phyloP scores from a whole-genome alignment of 1,284 basidiomycete genomes.

The Apiotrichum laibachii region DNA sequence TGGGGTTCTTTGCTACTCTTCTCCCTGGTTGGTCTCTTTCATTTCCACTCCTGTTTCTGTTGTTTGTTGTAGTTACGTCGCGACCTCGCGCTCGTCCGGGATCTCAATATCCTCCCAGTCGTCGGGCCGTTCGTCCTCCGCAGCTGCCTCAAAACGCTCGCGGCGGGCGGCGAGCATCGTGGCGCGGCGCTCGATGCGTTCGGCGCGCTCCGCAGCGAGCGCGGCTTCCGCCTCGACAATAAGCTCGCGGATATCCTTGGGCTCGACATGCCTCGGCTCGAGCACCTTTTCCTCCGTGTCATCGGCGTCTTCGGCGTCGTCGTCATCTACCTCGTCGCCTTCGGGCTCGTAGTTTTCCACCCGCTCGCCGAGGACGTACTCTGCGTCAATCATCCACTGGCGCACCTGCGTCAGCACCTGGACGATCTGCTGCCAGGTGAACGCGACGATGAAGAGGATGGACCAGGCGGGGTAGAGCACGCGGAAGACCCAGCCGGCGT shows the following conservation, averaged over 20 bases:
- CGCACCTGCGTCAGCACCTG: slow-evolving; percentile 11
- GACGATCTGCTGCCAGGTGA: slow-evolving; percentile 7
- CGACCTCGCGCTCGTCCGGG: not conserved
- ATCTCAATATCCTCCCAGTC: not conserved
- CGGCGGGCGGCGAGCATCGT: not conserved
- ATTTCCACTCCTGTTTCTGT: too few relatives aligned
- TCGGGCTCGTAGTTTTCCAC: slow-evolving; percentile 45
- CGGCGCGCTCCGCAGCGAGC: too few relatives aligned
- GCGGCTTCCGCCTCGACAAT: too few relatives aligned
- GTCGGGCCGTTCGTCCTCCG: not conserved
- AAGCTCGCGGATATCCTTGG: too few relatives aligned
- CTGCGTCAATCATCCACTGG: slow-evolving; percentile 46
- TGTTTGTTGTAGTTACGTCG: too few relatives aligned
- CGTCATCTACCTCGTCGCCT: not conserved
- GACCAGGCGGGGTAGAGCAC: slow-evolving; percentile 23
- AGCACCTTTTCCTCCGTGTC: not conserved
- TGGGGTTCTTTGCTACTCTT: not conserved
- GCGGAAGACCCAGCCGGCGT: slow-evolving; percentile 21
- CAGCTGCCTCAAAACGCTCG: not conserved
- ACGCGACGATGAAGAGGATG: slow-evolving; percentile 8
- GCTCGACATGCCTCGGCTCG: too few relatives aligned
- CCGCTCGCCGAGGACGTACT: slow-evolving; percentile 46
- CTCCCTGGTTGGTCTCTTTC: not conserved
- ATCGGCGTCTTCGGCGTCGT: not conserved
- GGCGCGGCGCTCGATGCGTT: too few relatives aligned